Evolutionary conservation across 2,329 filamentous ascomycete species (phyloP), one percentile per base, ranked within the genome.

Genomic region (Escovopsis sp.): DNA sequence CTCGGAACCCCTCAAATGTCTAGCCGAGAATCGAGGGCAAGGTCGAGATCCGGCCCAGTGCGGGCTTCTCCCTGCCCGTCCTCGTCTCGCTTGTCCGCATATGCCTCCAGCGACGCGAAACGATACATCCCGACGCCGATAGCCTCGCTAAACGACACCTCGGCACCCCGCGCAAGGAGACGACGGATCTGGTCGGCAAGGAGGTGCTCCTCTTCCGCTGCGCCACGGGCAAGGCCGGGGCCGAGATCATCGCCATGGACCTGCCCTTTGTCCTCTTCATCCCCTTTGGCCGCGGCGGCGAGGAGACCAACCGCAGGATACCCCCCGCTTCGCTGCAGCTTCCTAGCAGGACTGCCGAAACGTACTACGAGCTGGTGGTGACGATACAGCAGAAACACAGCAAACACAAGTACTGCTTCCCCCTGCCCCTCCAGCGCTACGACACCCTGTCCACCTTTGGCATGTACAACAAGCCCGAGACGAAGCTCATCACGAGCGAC

Each of bases 401-500:
- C 53, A 78, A 85, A 47, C 86, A 95, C 64, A 93, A 93, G 63
- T 91, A 93, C 62, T 70, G 79, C 4, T 95, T 95, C 53, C 85
- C 91, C 1, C 83, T 96, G 34, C 89, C 89, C 1, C 77, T 98
- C 52, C 79, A 85, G 51, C 75, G 91, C 57, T 98, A 96, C 66
- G 91, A 98, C 61, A 98, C 89, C 1, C 70, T 98, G 39, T 95
- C 88, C 36, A 96, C 91, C 2, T 98, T 98, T 65, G 91, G 91
- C 63, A 96, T 96, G 91, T 98, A 96, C 69, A 96, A 96, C 64
- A 82, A 87, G 43, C 89, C 88, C 12, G 89, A 95, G 61, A 83
- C 82, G 45, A 85, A 86, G 43, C 82, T 93, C 54, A 77, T 80
- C 46, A 85, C 87, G 30, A 78, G 83, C 41, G 91, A 96, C 65